These are phyloP conservation scores for Moniliella sp. DNA, from an alignment of 1,284 basidiomycete species.

Conservation along the genomic window DNA sequence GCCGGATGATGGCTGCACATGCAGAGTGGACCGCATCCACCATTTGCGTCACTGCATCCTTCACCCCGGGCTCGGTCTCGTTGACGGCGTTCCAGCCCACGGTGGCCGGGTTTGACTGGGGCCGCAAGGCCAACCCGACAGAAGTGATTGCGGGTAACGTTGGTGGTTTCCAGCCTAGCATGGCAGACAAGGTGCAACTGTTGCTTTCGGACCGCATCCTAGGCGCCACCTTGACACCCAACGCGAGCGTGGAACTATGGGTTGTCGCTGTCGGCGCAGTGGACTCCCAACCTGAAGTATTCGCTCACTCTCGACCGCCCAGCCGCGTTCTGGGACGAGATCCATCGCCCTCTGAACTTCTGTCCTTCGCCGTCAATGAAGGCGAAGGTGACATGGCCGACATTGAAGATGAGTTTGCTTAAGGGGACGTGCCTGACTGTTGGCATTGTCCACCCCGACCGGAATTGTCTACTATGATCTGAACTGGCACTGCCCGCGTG, in stretches of 20 bases:
- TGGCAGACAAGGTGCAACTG: slow-evolving; percentile 89
- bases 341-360: slow-evolving; percentile 49
- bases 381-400: slow-evolving; percentile 14
- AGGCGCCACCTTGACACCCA: slow-evolving; percentile 27
- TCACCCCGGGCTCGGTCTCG: slow-evolving; percentile 91
- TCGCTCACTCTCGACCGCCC: slow-evolving; percentile 74
- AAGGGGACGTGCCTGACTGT: no score
- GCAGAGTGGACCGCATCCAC: slow-evolving; percentile 80
- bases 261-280: slow-evolving; percentile 54
- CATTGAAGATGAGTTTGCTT: slow-evolving; percentile 24
- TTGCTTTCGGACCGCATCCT: slow-evolving; percentile 57
- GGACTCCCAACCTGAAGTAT: slow-evolving; percentile 64
- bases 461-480: no score
- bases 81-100: slow-evolving; percentile 74
- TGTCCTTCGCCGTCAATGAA: slow-evolving; percentile 11
- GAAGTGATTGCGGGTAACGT: slow-evolving; percentile 41
- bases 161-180: slow-evolving; percentile 70
- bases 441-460: no score
- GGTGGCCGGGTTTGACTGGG: slow-evolving; percentile 90
- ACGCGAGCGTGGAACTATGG: slow-evolving; percentile 27
- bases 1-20: slow-evolving; percentile 85
- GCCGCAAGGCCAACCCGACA: slow-evolving; percentile 60
- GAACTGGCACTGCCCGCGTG: no score
- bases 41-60: slow-evolving; percentile 79
- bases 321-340: slow-evolving; percentile 79